A percentile compares a stretch with the other conserved stretches of the same genome.
Conservation (phyloP, 1,284 basidiomycete species). For the Pseudozyma flocculosa region DNA sequence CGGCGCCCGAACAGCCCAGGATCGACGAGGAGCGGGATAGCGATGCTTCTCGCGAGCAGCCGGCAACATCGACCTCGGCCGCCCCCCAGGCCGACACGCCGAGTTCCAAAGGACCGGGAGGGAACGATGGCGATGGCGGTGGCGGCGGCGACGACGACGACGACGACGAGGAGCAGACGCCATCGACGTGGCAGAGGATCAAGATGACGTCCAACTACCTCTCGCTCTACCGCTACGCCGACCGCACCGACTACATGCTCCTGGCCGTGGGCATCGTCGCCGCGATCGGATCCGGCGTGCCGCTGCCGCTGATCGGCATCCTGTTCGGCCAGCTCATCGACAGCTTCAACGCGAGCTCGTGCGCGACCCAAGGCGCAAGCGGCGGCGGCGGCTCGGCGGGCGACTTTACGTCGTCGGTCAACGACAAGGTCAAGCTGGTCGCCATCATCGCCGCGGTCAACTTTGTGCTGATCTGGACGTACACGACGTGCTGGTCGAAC, state of each 20-base stretch:
- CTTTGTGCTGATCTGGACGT: constrained; percentile 51
- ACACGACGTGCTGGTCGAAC: constrained; percentile 48
- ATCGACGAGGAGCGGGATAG: not conserved
- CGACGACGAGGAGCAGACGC: not conserved
- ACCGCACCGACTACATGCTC: constrained; percentile 22
- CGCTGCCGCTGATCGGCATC: constrained; percentile 48
- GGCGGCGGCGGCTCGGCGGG: constrained; percentile 6
- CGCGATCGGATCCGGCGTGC: constrained; percentile 44
- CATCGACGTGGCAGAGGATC: constrained; percentile 6
- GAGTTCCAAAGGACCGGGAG: no score
- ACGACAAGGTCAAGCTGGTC: constrained; percentile 42
- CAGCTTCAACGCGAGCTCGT: constrained; percentile 41
- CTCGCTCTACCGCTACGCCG: constrained; percentile 24
- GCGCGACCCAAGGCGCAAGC: constrained; percentile 1
- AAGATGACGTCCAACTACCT: constrained; percentile 37
- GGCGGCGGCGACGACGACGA: no score
- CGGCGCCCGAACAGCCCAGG: not conserved
- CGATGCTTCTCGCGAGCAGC: no score
- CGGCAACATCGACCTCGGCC: no score
- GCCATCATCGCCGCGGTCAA: constrained; percentile 46
- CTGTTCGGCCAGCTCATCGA: constrained; percentile 50
- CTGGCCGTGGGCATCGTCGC: constrained; percentile 37
- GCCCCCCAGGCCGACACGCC: no score
- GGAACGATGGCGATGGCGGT: no score
- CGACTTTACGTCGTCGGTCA: constrained; percentile 35